Evolutionary conservation across 2,329 filamentous ascomycete species (phyloP), one percentile per base, ranked within the genome.

Genomic region (Colletotrichum sp.): DNA sequence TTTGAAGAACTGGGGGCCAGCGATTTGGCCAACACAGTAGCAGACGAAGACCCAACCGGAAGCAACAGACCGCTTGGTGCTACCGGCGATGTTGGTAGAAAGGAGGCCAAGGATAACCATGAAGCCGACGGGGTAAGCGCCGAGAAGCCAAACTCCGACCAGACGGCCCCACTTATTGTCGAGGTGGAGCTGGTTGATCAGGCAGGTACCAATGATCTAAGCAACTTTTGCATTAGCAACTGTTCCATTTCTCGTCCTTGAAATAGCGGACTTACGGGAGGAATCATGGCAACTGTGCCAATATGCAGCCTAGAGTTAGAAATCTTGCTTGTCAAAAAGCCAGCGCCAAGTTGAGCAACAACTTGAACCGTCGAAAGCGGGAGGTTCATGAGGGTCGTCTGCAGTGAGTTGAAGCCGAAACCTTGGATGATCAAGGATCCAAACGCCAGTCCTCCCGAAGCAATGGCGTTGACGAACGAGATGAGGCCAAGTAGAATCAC

Each of bases 361-460:
- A 69, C 64, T 34, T 75, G 73, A 2, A 75, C 73, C 12, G 73
- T 36, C 8, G 73, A 75, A 6, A 75, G 73, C 32, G 91, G 91
- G 69, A 92, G 90, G 78, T 90, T 91, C 80, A 93, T 87, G 30
- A 91, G 86, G 22, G 89, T 87, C 1, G 88, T 88, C 79, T 91
- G 85, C 32, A 92, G 82, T 32, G 86, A 85, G 0, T 87, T 88
- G 80, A 91, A 91, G 4, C 89, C 88, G 65, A 91, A 91, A 7
- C 88, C 90, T 57, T 84, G 85, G 79, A 91, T 86, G 67, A 91
- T 88, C 32, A 91, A 32, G 27, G 73, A 75, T 1, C 73, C 73
- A 15, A 75, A 75, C 3, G 73, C 70, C 7, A 73, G 16, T 1
- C 70, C 73, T 1, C 73, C 73, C n/a, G 73, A 75, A 2, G 73